A percentile compares a stretch with the other conserved stretches of the same genome.
Evolutionary conservation across 495 filamentous ascomycete genomes (phyloP).

Genomic region (Glutinoglossum americanum): DNA sequence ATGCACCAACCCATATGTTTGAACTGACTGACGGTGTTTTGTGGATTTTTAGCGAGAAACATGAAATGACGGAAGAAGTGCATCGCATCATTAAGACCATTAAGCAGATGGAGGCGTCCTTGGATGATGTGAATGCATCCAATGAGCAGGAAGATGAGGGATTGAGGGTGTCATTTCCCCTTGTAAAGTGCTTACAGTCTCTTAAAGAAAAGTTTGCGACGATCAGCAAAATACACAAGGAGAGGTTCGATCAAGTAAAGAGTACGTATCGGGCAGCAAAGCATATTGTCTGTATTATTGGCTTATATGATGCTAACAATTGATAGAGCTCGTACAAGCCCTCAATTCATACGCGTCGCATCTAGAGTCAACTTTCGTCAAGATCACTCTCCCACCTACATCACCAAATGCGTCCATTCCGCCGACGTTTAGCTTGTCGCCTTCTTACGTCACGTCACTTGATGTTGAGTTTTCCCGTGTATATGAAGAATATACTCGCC

Average conservation of each 20-base stretch:
- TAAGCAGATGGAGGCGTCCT: slow-evolving; percentile 77
- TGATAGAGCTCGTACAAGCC: slow-evolving; percentile 66
- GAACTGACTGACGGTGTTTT: slow-evolving; percentile 3
- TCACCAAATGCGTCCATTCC: slow-evolving; percentile 52
- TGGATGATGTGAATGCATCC: slow-evolving; percentile 49
- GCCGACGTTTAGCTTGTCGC: slow-evolving; percentile 69
- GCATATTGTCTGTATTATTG: slow-evolving; percentile 3
- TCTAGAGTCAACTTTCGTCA: slow-evolving; percentile 68
- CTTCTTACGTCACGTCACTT: slow-evolving; percentile 64
- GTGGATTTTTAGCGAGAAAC: slow-evolving; percentile 47
- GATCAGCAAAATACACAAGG: slow-evolving; percentile 59
- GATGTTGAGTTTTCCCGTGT: slow-evolving; percentile 82
- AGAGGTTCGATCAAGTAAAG: slow-evolving; percentile 84
- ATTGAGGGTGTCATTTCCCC: slow-evolving; percentile 55
- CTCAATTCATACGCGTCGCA: slow-evolving; percentile 89
- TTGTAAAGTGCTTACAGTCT: slow-evolving; percentile 50
- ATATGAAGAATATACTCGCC: slow-evolving; percentile 81
- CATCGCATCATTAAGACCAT: slow-evolving; percentile 64
- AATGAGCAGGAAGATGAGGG: slow-evolving; percentile 38
- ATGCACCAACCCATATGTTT: background rate
- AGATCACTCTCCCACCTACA: slow-evolving; percentile 61
- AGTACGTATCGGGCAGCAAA: slow-evolving; percentile 26
- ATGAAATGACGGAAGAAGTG: slow-evolving; percentile 68
- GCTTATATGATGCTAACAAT: slow-evolving; percentile 4
- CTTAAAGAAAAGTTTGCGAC: slow-evolving; percentile 71